Evolutionary conservation across 2,329 filamentous ascomycete genomes (phyloP), one percentile per base, ranked within the genome.

Genomic region (Fusarium sp.): DNA sequence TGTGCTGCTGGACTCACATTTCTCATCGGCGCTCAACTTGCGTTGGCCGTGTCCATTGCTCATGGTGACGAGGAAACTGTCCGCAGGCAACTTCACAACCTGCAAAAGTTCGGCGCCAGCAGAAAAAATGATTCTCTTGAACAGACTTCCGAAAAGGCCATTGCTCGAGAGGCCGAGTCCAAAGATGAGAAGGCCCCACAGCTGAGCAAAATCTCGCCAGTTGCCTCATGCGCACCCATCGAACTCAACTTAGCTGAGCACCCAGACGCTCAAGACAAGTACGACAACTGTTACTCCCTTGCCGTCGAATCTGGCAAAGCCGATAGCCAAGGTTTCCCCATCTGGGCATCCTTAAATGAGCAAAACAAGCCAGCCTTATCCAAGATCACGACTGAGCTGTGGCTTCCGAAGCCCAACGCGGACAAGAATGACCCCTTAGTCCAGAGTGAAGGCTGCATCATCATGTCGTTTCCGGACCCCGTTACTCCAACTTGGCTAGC

Each of bases 41-140:
- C 47, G 0, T 11, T 64, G n/a, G 61, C 59, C 5, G 46, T 56
- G 3, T 41, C 24, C 1, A 49, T 64, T 11, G 22, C 43, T 5
- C 52, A 64, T 3, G 59, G 61, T 0, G 61, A 64, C 10, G 61
- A 64, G 2, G 52, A 60, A 0, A 64, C 61, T 4, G 61, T 64
- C 0, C 10, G 61, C 0, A 52, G 59, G 2, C 61, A 64, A 15
- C 8, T 64, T 1, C 11, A 0, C 0, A 43, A 30, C 3, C 19
- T 64, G 0, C 20, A 43, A 7, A 2, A 35, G 1, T 6, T 64
- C 0, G 41, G 41, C 0, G 5, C n/a, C 7, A n/a, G 17, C 17
- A 7, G 2, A 10, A n/a, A 37, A 17, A 19, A 19, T 14, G 17
- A 8, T 1, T n/a, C n/a, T 37, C 17, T 10, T 10, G 35, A 37